These are phyloP conservation scores for Rachicladosporium sp. DNA, from an alignment of 2,329 filamentous ascomycete species.

Conservation along the genomic window DNA sequence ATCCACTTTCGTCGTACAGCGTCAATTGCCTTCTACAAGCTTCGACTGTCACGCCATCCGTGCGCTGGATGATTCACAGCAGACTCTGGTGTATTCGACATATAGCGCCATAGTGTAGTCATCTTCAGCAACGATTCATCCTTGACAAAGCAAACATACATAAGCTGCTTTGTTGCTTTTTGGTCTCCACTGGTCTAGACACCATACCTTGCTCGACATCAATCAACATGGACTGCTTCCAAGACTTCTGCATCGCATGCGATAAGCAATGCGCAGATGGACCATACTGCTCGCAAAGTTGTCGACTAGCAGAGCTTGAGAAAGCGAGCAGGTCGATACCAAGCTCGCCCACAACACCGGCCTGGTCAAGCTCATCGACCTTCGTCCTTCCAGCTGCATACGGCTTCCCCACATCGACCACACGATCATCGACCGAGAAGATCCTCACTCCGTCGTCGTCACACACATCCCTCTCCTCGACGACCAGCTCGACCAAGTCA, in stretches of 20 bases:
- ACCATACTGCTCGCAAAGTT: constrained; percentile 86
- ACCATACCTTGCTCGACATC: neutral
- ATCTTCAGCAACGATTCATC: constrained; percentile 2
- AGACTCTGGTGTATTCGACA: constrained; percentile 4
- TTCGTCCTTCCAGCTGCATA: constrained; percentile 24
- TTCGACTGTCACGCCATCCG: constrained; percentile 11
- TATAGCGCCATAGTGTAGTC: constrained; percentile 1
- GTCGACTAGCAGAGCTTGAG: constrained; percentile 78
- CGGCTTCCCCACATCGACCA: constrained; percentile 25
- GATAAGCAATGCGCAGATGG: constrained; percentile 74
- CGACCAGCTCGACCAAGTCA: constrained; percentile 45
- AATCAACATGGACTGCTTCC: constrained; percentile 54
- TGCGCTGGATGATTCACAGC: constrained; percentile 10
- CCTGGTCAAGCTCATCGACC: constrained; percentile 2
- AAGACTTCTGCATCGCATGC: constrained; percentile 87
- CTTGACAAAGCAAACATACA: constrained; percentile 1
- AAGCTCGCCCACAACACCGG: constrained; percentile 34
- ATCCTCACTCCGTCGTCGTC: constrained; percentile 54
- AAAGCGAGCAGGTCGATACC: constrained; percentile 38
- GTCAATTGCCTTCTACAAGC: constrained; percentile 1
- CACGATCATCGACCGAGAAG: constrained; percentile 28
- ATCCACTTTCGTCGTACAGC: constrained; percentile 3
- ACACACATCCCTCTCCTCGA: constrained; percentile 71
- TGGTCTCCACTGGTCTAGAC: neutral
- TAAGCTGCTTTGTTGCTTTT: neutral